phyloP scores from a whole-genome alignment of 768 basidiomycete genomes.

The Pisolithus orientalis region DNA sequence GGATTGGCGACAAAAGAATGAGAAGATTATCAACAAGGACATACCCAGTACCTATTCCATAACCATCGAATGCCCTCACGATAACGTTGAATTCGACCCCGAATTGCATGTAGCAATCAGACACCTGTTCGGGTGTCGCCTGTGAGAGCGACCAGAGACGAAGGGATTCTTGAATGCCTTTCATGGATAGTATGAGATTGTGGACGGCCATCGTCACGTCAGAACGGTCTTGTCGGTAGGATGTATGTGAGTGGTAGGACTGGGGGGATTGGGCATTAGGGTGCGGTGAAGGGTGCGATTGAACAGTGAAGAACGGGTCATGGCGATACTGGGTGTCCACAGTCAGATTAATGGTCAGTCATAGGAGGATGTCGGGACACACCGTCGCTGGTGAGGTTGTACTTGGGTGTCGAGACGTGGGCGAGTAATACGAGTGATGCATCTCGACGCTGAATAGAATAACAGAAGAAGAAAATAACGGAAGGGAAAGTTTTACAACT shows the following conservation, averaged over 20 bases:
- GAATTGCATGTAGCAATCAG: slow-evolving; percentile 83
- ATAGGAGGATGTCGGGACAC: not conserved
- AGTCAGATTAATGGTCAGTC: not conserved
- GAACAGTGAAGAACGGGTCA: not conserved
- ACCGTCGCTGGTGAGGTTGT: not conserved
- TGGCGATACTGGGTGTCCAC: not conserved
- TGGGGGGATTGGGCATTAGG: not conserved
- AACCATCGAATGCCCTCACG: slow-evolving; percentile 65
- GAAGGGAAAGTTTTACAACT: not conserved
- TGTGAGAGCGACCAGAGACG: slow-evolving; percentile 58
- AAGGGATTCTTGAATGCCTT: slow-evolving; percentile 69
- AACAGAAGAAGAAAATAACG: not conserved
- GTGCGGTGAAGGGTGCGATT: not conserved
- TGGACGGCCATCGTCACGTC: slow-evolving; percentile 61
- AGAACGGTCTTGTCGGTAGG: not conserved
- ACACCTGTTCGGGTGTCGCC: slow-evolving; percentile 66
- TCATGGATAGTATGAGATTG: slow-evolving; percentile 74
- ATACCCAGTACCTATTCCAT: slow-evolving; percentile 74
- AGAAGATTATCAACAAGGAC: slow-evolving; percentile 16
- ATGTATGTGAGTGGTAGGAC: not conserved
- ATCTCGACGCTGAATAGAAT: not conserved
- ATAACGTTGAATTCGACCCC: slow-evolving; percentile 86
- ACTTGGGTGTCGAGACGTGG: not conserved
- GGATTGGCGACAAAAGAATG: not conserved
- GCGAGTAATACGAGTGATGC: not conserved